Percentiles rank a stretch among this genome's conserved stretches.
Evolutionary conservation across 495 filamentous ascomycete genomes (phyloP).

Genomic region (Hyaloscypha variabilis): DNA sequence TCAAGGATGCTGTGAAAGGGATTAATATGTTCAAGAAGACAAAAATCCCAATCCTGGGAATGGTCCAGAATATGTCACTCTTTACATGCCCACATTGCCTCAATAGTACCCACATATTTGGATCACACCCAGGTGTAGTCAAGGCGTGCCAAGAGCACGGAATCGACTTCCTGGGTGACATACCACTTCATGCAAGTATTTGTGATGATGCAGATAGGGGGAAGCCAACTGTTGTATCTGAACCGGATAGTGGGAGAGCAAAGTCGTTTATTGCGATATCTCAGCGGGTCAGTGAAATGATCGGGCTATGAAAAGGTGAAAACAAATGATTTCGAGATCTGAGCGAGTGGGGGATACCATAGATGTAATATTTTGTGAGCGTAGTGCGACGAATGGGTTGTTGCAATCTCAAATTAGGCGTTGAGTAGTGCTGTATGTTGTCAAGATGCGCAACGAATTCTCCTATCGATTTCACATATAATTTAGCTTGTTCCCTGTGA

Average conservation of each 20-base stretch:
- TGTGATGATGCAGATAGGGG: slow-evolving; percentile 89
- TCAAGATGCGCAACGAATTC: background rate
- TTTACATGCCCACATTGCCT: slow-evolving; percentile 82
- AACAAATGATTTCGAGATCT: background rate
- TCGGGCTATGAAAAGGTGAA: slow-evolving; percentile 18
- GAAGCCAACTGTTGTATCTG: slow-evolving; percentile 87
- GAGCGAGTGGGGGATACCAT: background rate
- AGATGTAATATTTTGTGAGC: too few species aligned
- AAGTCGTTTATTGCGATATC: slow-evolving; percentile 74
- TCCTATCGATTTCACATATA: slow-evolving; percentile 17
- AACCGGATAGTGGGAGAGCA: slow-evolving; percentile 71
- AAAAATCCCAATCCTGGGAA: slow-evolving; percentile 73
- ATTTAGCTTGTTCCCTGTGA: slow-evolving; percentile 26
- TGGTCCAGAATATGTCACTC: slow-evolving; percentile 94
- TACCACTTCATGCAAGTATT: slow-evolving; percentile 85
- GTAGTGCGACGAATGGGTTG: too few species aligned
- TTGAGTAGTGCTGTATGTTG: background rate
- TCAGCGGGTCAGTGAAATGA: slow-evolving; percentile 50
- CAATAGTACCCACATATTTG: slow-evolving; percentile 76
- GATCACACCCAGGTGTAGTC: slow-evolving; percentile 45
- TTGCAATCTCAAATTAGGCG: too few species aligned
- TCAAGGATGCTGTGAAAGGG: slow-evolving; percentile 87
- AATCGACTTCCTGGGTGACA: slow-evolving; percentile 81
- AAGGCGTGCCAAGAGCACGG: slow-evolving; percentile 64
- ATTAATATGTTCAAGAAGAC: slow-evolving; percentile 91